These are phyloP conservation scores for Eimeria necatrix DNA, from an alignment of 169 alveolate genomes.

Conservation along the genomic window DNA sequence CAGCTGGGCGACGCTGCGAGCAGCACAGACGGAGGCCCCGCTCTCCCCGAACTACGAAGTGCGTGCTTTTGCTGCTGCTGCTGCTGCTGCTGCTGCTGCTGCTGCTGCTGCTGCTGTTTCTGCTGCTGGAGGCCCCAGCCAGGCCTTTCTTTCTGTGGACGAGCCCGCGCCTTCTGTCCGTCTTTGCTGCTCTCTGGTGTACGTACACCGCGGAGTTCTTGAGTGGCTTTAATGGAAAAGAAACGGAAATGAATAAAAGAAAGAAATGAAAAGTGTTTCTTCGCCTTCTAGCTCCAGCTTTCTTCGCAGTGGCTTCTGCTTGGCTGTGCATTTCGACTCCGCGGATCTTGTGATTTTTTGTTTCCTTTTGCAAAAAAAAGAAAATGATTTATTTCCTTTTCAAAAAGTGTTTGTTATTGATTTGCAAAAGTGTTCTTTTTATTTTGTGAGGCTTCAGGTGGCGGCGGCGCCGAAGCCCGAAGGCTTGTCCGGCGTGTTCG, in stretches of 20 bases:
- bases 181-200: neutral
- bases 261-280: neutral
- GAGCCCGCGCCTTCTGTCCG: neutral
- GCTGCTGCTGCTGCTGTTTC: neutral
- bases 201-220: neutral
- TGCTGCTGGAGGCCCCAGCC: neutral
- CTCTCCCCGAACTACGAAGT: constrained; percentile 56
- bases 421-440: neutral
- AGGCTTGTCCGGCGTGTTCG: neutral
- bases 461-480: constrained; percentile 37
- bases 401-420: neutral
- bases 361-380: too few relatives aligned
- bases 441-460: constrained; percentile 51
- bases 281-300: neutral
- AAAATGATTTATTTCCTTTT: neutral
- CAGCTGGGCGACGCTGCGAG: constrained; percentile 40
- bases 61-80: neutral
- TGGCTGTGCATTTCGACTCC: too few relatives aligned
- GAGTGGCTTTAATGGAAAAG: too few relatives aligned
- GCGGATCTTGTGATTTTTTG: too few relatives aligned
- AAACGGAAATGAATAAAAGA: too few relatives aligned
- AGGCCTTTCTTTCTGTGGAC: neutral
- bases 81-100: neutral
- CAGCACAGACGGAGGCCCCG: constrained; percentile 50
- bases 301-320: neutral